Evolutionary conservation across 345 rosid species (phyloP).

Genomic region (Populus tremula): DNA sequence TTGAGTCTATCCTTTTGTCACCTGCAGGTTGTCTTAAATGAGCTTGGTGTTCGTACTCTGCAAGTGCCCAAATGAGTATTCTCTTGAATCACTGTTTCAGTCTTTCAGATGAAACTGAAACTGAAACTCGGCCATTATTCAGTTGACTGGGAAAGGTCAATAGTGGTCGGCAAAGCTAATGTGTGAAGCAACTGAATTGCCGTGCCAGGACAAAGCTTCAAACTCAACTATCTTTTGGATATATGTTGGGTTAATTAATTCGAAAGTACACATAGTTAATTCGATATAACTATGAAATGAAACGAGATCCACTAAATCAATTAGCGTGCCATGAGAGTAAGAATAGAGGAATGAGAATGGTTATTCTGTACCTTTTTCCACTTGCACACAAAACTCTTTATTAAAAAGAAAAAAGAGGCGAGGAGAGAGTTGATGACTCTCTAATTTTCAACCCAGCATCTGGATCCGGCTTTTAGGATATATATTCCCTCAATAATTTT

Average conservation of each 20-base stretch:
- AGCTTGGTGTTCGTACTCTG: background rate
- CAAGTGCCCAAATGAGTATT: background rate
- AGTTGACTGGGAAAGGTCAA: background rate
- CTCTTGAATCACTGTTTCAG: background rate
- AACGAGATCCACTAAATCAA: too few relatives aligned
- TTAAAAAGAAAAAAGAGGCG: background rate
- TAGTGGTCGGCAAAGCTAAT: background rate
- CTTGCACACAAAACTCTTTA: background rate
- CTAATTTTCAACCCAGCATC: background rate
- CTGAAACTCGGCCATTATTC: background rate
- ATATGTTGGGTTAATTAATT: too few relatives aligned
- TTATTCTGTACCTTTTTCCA: background rate
- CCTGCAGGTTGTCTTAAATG: background rate
- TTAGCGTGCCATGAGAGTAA: too few relatives aligned
- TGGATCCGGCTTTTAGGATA: background rate
- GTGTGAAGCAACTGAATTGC: background rate
- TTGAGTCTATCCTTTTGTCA: too few relatives aligned
- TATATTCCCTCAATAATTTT: constrained; percentile 18
- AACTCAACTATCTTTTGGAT: background rate
- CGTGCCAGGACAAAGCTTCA: background rate
- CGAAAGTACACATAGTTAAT: too few relatives aligned
- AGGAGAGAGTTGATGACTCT: background rate
- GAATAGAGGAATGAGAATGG: too few relatives aligned
- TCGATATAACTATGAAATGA: too few relatives aligned
- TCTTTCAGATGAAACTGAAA: background rate